These are phyloP conservation scores for Aleurites moluccanus DNA, from an alignment of 441 rosid species.

Conservation along the genomic window DNA sequence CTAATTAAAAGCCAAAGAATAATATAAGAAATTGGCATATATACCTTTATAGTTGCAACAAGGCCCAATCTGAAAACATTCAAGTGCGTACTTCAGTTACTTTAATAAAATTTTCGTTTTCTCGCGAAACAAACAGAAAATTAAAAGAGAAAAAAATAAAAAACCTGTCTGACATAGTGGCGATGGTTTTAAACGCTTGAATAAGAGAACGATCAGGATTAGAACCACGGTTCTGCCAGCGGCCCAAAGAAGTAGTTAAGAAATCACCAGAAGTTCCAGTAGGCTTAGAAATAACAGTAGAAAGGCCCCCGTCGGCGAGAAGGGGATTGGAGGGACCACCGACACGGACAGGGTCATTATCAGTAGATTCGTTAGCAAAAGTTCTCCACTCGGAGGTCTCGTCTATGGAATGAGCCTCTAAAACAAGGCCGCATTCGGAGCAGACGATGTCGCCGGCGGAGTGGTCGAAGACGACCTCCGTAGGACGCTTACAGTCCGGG, in stretches of 20 bases:
- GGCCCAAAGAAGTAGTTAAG: conserved; percentile 33
- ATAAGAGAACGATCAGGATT: conserved; percentile 39
- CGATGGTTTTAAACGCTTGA: conserved; percentile 40
- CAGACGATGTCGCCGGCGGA: conserved; percentile 51
- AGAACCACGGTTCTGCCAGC: conserved; percentile 45
- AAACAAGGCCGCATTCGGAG: conserved; percentile 48
- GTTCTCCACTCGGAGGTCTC: conserved; percentile 50
- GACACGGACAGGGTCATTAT: conserved; percentile 45
- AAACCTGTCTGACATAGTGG: conserved; percentile 45
- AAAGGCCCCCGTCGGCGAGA: conserved; percentile 41
- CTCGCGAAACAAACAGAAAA: not conserved
- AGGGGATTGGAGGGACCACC: conserved; percentile 49
- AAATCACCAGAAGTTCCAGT: conserved; percentile 33
- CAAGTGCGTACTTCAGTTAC: not conserved
- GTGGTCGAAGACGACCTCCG: conserved; percentile 52
- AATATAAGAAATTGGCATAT: too few species aligned
- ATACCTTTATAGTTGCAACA: conserved; percentile 42
- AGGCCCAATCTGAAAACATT: conserved; percentile 52
- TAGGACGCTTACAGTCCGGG: conserved; percentile 39
- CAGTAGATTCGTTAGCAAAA: conserved; percentile 41
- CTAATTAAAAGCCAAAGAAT: too few species aligned
- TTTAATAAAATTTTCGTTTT: not conserved
- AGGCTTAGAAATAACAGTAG: conserved; percentile 45
- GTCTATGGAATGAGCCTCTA: conserved; percentile 45
- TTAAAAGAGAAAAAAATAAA: too few species aligned